A percentile compares a stretch with the other conserved stretches of the same genome.
Conservation (phyloP, 345 rosid genomes). For the Gynandropsis gynandra region DNA sequence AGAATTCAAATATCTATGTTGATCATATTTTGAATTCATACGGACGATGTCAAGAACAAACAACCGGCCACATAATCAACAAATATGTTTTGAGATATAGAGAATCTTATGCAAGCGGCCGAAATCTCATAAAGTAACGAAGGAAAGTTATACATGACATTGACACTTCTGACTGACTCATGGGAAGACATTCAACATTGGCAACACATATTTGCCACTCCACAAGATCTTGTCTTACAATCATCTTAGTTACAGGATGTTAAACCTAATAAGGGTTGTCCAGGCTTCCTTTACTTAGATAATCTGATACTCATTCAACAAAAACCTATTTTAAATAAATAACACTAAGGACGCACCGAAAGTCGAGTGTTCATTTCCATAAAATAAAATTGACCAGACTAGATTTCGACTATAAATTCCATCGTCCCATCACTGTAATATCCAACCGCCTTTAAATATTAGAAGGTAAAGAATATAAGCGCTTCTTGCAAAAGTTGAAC, state of each 20-base stretch:
- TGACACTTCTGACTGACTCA: constrained; percentile 66
- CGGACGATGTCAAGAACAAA: too few relatives aligned
- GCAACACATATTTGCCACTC: constrained; percentile 95
- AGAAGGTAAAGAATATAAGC: constrained; percentile 32
- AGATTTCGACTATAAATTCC: constrained; percentile 86
- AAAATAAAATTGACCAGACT: constrained; percentile 68
- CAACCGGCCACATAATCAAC: neutral
- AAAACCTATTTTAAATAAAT: neutral
- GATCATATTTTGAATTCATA: too few relatives aligned
- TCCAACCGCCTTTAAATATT: constrained; percentile 75
- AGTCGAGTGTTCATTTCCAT: constrained; percentile 99
- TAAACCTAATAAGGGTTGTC: constrained; percentile 58
- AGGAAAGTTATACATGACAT: constrained; percentile 45
- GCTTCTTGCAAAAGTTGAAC: constrained; percentile 24
- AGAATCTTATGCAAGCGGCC: neutral
- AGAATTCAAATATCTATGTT: too few relatives aligned
- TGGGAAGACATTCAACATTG: constrained; percentile 80
- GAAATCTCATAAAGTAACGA: neutral
- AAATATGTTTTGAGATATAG: neutral
- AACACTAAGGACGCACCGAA: constrained; percentile 45
- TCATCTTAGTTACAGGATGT: constrained; percentile 99
- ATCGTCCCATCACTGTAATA: constrained; percentile 93
- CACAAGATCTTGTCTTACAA: constrained; percentile 91
- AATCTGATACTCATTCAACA: constrained; percentile 1
- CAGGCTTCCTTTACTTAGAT: constrained; percentile 10